Evolutionary conservation across 805 yeast genomes (phyloP).

Genomic region (Candida ipomoeae): DNA sequence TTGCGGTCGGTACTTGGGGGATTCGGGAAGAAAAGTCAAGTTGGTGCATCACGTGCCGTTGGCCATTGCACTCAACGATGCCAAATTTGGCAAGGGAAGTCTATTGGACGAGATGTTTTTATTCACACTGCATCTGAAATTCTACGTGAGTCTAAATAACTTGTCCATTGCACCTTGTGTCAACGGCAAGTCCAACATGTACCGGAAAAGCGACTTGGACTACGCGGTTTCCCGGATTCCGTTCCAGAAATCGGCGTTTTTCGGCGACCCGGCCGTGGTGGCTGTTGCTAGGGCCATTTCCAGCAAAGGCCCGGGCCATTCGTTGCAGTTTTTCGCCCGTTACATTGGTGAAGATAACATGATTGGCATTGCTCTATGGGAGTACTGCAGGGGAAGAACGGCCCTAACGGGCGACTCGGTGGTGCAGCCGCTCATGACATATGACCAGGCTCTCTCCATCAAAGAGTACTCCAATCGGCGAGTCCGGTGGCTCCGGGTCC

Average conservation of each 20-base stretch:
- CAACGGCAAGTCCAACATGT: conserved; percentile 83
- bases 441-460: conserved; percentile 32
- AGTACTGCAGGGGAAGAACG: conserved; percentile 58
- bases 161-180: conserved; percentile 81
- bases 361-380: conserved; percentile 87
- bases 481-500: conserved; percentile 79
- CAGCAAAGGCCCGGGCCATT: conserved; percentile 38
- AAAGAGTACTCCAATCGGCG: conserved; percentile 63
- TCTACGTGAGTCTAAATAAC: conserved; percentile 74
- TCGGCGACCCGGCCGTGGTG: conserved; percentile 26
- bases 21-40: conserved; percentile 41
- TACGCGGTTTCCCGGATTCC: conserved; percentile 46
- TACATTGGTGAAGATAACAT: conserved; percentile 91
- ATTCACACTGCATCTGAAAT: conserved; percentile 79
- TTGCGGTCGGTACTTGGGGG: conserved; percentile 40
- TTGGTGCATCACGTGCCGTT: conserved; percentile 82
- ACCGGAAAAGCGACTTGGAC: conserved; percentile 63
- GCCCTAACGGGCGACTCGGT: conserved; percentile 77
- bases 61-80: conserved; percentile 34
- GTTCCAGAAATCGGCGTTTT: conserved; percentile 24
- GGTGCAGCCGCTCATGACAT: conserved; percentile 59
- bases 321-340: conserved; percentile 66
- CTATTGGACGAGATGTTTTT: conserved; percentile 78
- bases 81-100: conserved; percentile 11
- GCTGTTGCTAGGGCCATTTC: conserved; percentile 27